A percentile compares a stretch with the other conserved stretches of the same genome.
Evolutionary conservation across 1,284 basidiomycete genomes (phyloP).

Genomic region (Cryptococcus amylolentus): DNA sequence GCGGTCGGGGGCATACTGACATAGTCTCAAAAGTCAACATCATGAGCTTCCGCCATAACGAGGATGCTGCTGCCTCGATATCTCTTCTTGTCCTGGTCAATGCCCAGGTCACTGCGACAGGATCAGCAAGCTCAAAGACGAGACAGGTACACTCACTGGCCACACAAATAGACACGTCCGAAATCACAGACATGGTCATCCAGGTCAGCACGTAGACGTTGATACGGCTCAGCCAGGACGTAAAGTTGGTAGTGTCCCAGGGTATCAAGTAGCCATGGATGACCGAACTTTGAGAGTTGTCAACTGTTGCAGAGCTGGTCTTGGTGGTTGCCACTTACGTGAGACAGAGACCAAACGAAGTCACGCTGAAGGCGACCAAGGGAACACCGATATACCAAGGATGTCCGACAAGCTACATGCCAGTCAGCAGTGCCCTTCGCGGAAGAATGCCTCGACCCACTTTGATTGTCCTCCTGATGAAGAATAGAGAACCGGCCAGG

Average conservation of each 20-base stretch:
- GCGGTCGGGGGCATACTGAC: slow-evolving; percentile 2
- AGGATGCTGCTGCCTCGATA: slow-evolving; percentile 8
- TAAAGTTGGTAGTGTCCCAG: not conserved
- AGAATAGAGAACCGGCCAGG: slow-evolving; percentile 5
- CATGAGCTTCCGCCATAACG: slow-evolving; percentile 8
- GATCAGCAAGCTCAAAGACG: not conserved
- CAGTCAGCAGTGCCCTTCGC: not conserved
- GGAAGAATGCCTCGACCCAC: slow-evolving; percentile 1
- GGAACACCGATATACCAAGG: not conserved
- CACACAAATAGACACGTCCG: slow-evolving; percentile 8
- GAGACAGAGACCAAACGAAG: slow-evolving; percentile 9
- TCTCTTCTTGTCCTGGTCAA: slow-evolving; percentile 6
- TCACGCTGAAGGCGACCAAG: slow-evolving; percentile 1
- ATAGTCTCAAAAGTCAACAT: slow-evolving; percentile 14
- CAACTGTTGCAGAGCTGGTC: not conserved
- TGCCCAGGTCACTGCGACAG: slow-evolving; percentile 9
- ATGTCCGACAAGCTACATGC: slow-evolving; percentile 4
- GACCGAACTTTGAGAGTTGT: not conserved
- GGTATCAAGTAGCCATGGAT: slow-evolving; percentile 4
- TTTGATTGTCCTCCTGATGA: slow-evolving; percentile 8
- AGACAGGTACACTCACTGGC: slow-evolving; percentile 2
- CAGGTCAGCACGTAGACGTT: slow-evolving; percentile 10
- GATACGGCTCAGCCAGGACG: slow-evolving; percentile 3
- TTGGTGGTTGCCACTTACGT: slow-evolving; percentile 5
- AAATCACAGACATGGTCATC: slow-evolving; percentile 6